Percentiles rank a stretch among this genome's conserved stretches.
These are phyloP conservation scores for Phytophthora pinifolia DNA, from an alignment of 352 stramenopile species.

Conservation along the genomic window DNA sequence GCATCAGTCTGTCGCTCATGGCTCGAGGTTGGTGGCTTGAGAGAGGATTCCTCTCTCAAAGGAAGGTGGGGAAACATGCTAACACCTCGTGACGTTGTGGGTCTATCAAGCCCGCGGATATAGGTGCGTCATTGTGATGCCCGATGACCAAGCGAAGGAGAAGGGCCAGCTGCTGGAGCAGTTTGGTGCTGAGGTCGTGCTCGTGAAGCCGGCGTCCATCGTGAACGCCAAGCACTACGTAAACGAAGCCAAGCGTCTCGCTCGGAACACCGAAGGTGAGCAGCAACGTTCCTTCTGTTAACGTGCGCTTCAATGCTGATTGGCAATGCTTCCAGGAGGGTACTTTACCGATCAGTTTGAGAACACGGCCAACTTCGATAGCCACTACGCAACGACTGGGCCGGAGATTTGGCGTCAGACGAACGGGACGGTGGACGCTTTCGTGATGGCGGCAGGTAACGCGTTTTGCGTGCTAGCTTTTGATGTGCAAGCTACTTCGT, in stretches of 20 bases:
- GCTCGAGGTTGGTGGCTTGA: conserved; percentile 56
- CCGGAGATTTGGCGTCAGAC: conserved; percentile 96
- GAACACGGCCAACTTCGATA: conserved; percentile 95
- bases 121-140: conserved; percentile 96
- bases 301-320: neutral
- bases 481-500: neutral
- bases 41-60: neutral
- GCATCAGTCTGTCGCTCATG: conserved; percentile 96
- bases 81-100: conserved; percentile 1
- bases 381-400: conserved; percentile 94
- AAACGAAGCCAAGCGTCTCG: conserved; percentile 92
- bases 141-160: conserved; percentile 96
- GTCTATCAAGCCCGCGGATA: conserved; percentile 85
- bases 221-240: conserved; percentile 98
- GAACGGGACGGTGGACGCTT: conserved; percentile 92
- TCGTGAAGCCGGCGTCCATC: conserved; percentile 93
- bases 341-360: conserved; percentile 99
- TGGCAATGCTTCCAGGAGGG: conserved; percentile 44
- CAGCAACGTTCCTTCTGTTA: neutral
- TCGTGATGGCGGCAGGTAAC: conserved; percentile 96
- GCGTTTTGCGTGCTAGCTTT: neutral
- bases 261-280: conserved; percentile 77
- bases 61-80: neutral
- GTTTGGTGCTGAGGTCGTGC: conserved; percentile 86
- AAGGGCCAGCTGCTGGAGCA: conserved; percentile 81